These are phyloP conservation scores for Botryotinia globosa DNA, from an alignment of 2,329 filamentous ascomycete genomes.

Conservation along the genomic window DNA sequence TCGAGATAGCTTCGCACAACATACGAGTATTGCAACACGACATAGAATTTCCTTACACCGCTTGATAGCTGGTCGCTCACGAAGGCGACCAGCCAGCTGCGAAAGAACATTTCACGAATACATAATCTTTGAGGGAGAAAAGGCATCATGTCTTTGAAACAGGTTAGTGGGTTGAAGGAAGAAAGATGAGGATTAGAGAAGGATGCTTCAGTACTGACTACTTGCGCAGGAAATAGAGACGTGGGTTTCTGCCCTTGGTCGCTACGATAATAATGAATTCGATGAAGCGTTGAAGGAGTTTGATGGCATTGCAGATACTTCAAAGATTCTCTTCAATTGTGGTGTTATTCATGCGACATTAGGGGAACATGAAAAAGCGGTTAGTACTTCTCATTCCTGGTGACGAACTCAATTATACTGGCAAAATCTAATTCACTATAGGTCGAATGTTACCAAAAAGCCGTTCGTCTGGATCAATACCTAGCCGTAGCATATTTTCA, in stretches of 20 bases:
- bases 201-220: constrained; percentile 9
- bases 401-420: not conserved
- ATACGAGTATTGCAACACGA: constrained; percentile 15
- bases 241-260: constrained; percentile 86
- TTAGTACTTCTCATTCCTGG: constrained; percentile 48
- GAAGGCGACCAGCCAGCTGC: constrained; percentile 26
- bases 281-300: constrained; percentile 84
- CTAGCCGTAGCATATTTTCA: constrained; percentile 98
- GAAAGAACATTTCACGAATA: constrained; percentile 3
- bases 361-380: constrained; percentile 92
- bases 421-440: constrained; percentile 42
- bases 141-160: constrained; percentile 44
- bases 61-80: constrained; percentile 28
- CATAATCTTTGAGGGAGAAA: constrained; percentile 20
- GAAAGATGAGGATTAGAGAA: constrained; percentile 1
- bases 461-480: constrained; percentile 87
- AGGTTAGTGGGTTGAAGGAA: constrained; percentile 36
- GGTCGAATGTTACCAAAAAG: constrained; percentile 94
- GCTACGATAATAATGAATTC: constrained; percentile 97
- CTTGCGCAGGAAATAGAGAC: constrained; percentile 82
- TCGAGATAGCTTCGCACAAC: constrained; percentile 18
- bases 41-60: constrained; percentile 12
- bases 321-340: constrained; percentile 98
- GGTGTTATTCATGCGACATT: constrained; percentile 96
- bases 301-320: constrained; percentile 85